Evolutionary conservation across 2,329 filamentous ascomycete species (phyloP).

Genomic region (Fusarium hostae): DNA sequence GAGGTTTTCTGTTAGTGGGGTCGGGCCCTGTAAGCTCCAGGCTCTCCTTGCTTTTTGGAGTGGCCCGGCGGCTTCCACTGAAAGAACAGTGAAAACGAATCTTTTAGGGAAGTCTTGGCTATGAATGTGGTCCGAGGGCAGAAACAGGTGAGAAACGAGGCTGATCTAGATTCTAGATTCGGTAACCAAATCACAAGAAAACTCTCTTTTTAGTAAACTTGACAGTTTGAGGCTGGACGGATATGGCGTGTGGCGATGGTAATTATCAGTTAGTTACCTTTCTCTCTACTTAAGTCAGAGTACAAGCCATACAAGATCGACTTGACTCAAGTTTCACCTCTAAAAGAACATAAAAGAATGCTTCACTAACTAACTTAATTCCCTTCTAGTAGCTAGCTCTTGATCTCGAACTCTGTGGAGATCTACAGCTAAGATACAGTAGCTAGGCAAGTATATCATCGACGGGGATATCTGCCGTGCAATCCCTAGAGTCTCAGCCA

Average conservation of each 20-base stretch:
- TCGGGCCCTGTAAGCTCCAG: background rate
- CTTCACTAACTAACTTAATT: background rate
- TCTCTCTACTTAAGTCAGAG: background rate
- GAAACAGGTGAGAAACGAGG: constrained; percentile 3
- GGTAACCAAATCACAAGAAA: background rate
- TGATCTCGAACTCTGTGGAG: background rate
- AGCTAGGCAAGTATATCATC: background rate
- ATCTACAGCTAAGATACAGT: background rate
- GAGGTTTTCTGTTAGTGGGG: constrained; percentile 2
- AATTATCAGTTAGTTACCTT: background rate
- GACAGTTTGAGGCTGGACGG: background rate
- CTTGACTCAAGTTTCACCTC: constrained; percentile 7
- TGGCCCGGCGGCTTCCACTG: constrained; percentile 11
- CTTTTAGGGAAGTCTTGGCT: constrained; percentile 11
- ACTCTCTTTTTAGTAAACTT: background rate
- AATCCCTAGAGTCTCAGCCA: background rate
- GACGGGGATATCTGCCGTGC: background rate
- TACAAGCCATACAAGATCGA: background rate
- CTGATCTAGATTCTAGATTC: constrained; percentile 1
- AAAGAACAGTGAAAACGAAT: background rate
- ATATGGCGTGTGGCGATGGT: background rate
- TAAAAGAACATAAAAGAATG: background rate
- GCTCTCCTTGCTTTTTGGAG: constrained; percentile 18
- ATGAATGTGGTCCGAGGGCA: constrained; percentile 1
- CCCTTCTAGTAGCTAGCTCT: background rate